Base-by-base conservation (phyloP, 1,284 basidiomycete species). In the Ustilago sp. region DNA sequence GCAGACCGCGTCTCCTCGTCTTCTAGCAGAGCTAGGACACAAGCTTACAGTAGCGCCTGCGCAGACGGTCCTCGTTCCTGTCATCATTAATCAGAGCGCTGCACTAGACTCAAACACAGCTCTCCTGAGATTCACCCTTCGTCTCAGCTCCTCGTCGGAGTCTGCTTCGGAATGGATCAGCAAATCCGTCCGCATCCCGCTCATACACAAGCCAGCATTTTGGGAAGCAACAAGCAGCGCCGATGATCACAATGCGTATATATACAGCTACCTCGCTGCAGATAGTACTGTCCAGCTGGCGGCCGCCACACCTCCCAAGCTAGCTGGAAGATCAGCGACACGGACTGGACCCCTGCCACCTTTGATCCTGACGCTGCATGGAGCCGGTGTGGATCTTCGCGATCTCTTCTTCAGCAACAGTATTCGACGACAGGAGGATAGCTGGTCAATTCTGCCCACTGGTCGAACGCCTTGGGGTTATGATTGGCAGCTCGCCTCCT, bases 401-500 rank as follows among this genome's bases (percentile, higher is more conserved):
- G 83, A 88, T 19, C 31, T 71, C 19, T 61, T 62, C 45, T 75
- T 67, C 67, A 83, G 88, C 1, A 87, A 90, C 55, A 88, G 91
- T 3, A 85, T 94, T 31, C 89, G 89, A 2, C 88, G 88, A 6
- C 90, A 91, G 64, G 79, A 87, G 35, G 85, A 87, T 11, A 90
- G 89, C 67, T 94, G 93, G 93, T 86, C 91, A 8, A 86, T 93
- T n/a, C 86, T 91, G 12, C 92, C 93, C 0, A 89, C 89, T 15
- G 93, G 93, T n/a, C 63, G 63, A 12, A 69, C 72, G 0, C 61
- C 63, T 11, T 77, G 93, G 93, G 93, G 93, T 7, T 88, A 93
- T 58, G 93, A 94, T 83, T 94, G 93, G 93, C 93, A 93, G 80
- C 92, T 93, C 0, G 90, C 91, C 1, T 92, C 91, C 66, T 86